These are phyloP conservation scores for Choiromyces venosus DNA, from an alignment of 495 filamentous ascomycete genomes.

Conservation along the genomic window DNA sequence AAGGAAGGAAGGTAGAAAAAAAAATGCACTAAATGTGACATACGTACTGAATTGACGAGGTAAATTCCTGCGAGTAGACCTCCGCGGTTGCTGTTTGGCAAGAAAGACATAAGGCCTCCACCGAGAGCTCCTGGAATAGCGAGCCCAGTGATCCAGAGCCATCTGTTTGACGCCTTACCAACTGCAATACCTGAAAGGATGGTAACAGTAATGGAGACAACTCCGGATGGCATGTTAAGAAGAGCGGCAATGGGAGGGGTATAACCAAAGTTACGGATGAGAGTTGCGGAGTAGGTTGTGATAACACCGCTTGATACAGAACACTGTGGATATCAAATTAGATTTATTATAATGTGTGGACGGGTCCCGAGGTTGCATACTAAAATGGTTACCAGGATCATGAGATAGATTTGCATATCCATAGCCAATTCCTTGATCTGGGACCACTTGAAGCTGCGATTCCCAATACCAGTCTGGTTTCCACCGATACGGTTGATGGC, in stretches of 20 bases:
- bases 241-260: constrained; percentile 53
- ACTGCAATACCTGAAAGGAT: constrained; percentile 49
- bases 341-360: constrained; percentile 6
- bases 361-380: constrained; percentile 20
- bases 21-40: not conserved
- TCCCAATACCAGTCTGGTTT: constrained; percentile 57
- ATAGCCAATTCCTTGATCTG: constrained; percentile 46
- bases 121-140: constrained; percentile 49
- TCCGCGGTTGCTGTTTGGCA: constrained; percentile 46
- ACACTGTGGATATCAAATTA: constrained; percentile 43
- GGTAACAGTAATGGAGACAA: constrained; percentile 54
- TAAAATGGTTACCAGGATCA: constrained; percentile 38
- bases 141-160: constrained; percentile 48
- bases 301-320: constrained; percentile 58
- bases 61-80: constrained; percentile 60
- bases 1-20: not conserved
- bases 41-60: constrained; percentile 54
- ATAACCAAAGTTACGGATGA: constrained; percentile 57
- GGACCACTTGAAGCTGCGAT: constrained; percentile 49
- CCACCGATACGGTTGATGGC: constrained; percentile 47
- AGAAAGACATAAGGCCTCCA: constrained; percentile 57
- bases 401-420: constrained; percentile 51
- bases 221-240: constrained; percentile 60
- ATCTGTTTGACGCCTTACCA: constrained; percentile 47
- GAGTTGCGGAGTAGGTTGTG: constrained; percentile 57